Conservation (phyloP, 768 basidiomycete genomes). For the Trametes sanguinea region DNA sequence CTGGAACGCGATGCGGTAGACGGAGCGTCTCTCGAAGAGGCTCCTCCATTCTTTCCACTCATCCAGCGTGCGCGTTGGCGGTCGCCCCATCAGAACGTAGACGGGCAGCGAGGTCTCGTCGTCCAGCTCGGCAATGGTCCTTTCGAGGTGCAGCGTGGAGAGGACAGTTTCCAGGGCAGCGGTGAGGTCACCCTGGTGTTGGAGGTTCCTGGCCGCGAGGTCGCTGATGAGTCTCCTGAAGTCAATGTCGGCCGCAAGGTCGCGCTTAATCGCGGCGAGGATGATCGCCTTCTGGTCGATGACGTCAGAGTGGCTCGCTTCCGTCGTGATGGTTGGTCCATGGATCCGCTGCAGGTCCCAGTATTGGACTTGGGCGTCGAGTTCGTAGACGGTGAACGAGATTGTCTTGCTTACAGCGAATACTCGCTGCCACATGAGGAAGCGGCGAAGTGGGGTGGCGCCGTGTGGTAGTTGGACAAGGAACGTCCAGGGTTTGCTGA, state of each 20-base stretch:
- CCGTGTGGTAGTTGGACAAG: neutral
- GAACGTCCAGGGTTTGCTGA: neutral
- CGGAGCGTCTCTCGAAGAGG: no score
- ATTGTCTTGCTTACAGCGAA: neutral
- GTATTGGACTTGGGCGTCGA: neutral
- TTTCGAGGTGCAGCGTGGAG: no score
- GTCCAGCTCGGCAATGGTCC: no score
- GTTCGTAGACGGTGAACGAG: neutral
- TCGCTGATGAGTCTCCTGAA: no score
- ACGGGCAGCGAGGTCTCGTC: no score
- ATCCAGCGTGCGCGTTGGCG: no score
- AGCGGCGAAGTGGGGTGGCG: neutral
- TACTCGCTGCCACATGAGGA: constrained; percentile 6
- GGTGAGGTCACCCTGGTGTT: no score
- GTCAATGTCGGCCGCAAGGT: no score
- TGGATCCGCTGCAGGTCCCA: neutral
- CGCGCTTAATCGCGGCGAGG: neutral
- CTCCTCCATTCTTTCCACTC: no score
- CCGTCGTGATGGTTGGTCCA: neutral
- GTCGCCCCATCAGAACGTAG: no score
- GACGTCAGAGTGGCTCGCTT: neutral
- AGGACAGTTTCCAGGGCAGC: no score
- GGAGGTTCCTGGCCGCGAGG: no score
- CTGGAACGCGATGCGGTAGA: neutral
- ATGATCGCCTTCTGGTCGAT: neutral